A percentile compares a stretch with the other conserved stretches of the same genome.
Conservation (phyloP, 805 yeast genomes). For the Saccharomycopsis amapae region DNA sequence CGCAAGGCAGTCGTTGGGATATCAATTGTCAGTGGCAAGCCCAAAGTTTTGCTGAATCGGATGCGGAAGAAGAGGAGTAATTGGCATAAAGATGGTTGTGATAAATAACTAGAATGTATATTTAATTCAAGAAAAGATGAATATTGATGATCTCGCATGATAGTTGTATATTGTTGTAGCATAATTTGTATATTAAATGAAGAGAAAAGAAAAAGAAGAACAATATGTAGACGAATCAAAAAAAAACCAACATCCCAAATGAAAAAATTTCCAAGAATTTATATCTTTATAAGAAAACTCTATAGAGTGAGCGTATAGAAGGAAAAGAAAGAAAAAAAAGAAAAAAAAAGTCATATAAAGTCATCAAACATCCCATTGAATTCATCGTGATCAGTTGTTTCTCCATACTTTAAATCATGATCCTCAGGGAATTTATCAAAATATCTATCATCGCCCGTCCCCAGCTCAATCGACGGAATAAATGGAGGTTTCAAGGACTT, state of each 20-base stretch:
- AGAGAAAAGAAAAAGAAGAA: background rate
- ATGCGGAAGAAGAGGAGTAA: conserved; percentile 7
- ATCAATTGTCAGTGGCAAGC: conserved; percentile 74
- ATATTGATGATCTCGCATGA: background rate
- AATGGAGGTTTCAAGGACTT: too few relatives aligned
- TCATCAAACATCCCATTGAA: too few relatives aligned
- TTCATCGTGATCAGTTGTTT: too few relatives aligned
- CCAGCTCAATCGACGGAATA: too few relatives aligned
- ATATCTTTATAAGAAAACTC: too few relatives aligned
- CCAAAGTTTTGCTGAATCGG: conserved; percentile 25
- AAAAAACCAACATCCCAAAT: background rate
- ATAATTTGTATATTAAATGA: background rate
- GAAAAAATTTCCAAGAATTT: background rate
- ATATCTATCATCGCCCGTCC: too few relatives aligned
- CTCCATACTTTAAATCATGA: too few relatives aligned
- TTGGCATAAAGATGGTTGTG: conserved; percentile 8
- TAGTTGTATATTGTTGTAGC: background rate
- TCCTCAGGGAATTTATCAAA: conserved; percentile 18
- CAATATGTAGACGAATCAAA: background rate
- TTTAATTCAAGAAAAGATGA: too few relatives aligned
- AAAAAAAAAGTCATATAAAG: too few relatives aligned
- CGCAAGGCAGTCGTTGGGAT: conserved; percentile 93
- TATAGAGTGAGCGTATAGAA: too few relatives aligned
- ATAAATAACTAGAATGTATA: conserved; percentile 1
- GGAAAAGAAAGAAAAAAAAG: too few relatives aligned